Percentiles rank a stretch among this genome's conserved stretches.
These are phyloP conservation scores for Colletotrichum salicis DNA, from an alignment of 2,329 filamentous ascomycete species.

Conservation along the genomic window DNA sequence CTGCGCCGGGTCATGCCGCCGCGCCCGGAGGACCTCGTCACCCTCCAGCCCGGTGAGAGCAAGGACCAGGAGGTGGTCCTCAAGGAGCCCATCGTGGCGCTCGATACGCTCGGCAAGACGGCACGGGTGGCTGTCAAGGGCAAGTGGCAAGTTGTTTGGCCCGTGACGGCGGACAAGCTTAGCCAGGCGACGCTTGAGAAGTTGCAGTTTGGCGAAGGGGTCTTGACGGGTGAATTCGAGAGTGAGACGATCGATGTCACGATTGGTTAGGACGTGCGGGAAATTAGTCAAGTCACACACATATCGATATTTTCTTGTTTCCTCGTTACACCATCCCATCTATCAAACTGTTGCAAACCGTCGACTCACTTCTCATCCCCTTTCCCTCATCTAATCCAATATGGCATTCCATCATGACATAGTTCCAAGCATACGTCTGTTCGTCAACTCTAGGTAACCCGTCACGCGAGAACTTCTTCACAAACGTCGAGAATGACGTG, in stretches of 20 bases:
- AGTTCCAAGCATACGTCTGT: not conserved
- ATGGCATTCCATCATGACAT: not conserved
- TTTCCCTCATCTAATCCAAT: no score
- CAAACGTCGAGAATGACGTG: not conserved
- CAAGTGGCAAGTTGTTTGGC: slow-evolving; percentile 52
- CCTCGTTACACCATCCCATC: not conserved
- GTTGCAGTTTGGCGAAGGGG: slow-evolving; percentile 33
- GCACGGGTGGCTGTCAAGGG: slow-evolving; percentile 50
- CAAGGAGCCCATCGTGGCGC: slow-evolving; percentile 48
- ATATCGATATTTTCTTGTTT: not conserved
- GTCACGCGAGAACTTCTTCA: not conserved
- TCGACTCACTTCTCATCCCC: not conserved
- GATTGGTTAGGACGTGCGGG: not conserved
- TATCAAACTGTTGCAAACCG: not conserved
- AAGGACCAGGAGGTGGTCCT: slow-evolving; percentile 49
- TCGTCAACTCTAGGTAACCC: not conserved
- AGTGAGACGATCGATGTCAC: slow-evolving; percentile 27
- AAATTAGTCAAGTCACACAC: not conserved
- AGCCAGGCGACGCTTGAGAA: slow-evolving; percentile 29
- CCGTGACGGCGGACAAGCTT: slow-evolving; percentile 34
- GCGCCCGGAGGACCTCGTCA: slow-evolving; percentile 48
- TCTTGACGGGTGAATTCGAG: slow-evolving; percentile 32
- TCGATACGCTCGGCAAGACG: slow-evolving; percentile 46
- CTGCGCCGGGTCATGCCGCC: slow-evolving; percentile 55
- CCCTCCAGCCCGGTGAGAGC: slow-evolving; percentile 50